Evolutionary conservation across 2,329 filamentous ascomycete species (phyloP), one percentile per base, ranked within the genome.

Genomic region (Ceratocystis variospora): DNA sequence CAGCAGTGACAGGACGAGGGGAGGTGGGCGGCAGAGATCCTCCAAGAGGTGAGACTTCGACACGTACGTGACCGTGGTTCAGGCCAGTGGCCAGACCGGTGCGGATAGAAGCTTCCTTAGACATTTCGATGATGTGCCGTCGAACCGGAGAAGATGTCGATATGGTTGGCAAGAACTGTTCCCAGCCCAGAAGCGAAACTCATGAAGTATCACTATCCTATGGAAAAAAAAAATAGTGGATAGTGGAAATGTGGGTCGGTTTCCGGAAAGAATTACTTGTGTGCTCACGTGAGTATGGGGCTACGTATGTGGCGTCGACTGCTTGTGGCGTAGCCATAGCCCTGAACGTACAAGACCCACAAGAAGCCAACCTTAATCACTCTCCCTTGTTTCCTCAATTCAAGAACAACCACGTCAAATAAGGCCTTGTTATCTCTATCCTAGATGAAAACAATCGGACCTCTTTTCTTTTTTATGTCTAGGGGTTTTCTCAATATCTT

Each of bases 31-130:
- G 82, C 83, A 84, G 83, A 83, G 82, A 87, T 87, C 83, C 84
- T 87, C 84, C 84, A 86, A 81, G 84, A 87, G 84, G 83, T 86
- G 84, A 87, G 84, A 87, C 80, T 77, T 76, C 74, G 75, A 75
- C 74, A 78, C 81, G 78, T 86, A 86, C 83, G 80, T 84, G 79
- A 77, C 83, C 82, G 73, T 80, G 81, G 82, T 86, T 86, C 74
- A 80, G 76, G 76, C 84, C 84, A 74, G 82, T 78, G 78, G 80
- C 77, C 73, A 86, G 77, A 77, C 83, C 83, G 77, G 77, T 79
- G 73, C 79, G 80, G 74, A 79, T 79, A 72, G 80, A 77, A 69
- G 79, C 76, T 78, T 84, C 82, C 77, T 82, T 82, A 73, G 82
- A 82, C 83, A 85, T 86, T 75, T 62, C 66, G 64, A 45, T 77